Conservation (phyloP, 768 basidiomycete genomes). For the Clathrus columnatus region DNA sequence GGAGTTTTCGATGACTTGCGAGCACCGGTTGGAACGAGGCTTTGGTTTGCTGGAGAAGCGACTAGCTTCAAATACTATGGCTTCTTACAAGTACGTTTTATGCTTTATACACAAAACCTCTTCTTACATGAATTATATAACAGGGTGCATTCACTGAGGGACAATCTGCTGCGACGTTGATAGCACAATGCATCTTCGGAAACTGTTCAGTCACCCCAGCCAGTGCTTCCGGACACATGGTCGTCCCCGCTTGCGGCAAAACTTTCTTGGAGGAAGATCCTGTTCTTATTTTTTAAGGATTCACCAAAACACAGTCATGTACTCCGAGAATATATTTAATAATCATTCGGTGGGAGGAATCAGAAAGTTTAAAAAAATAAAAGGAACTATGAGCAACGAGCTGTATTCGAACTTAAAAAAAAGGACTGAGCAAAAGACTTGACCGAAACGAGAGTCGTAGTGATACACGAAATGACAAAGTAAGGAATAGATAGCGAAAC, state of each 20-base stretch:
- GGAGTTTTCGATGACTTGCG: constrained; percentile 48
- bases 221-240: background rate
- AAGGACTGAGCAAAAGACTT: background rate
- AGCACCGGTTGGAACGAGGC: constrained; percentile 38
- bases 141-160: constrained; percentile 57
- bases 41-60: constrained; percentile 61
- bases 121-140: constrained; percentile 34
- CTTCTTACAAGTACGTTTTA: constrained; percentile 31
- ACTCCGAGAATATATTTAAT: background rate
- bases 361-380: background rate
- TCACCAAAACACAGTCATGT: background rate
- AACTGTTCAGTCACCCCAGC: background rate
- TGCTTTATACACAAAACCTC: constrained; percentile 1
- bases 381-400: background rate
- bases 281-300: background rate
- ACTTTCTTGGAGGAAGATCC: constrained; percentile 9
- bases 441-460: background rate
- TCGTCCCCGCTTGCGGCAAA: constrained; percentile 2
- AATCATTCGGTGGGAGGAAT: background rate
- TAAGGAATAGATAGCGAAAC: background rate
- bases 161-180: constrained; percentile 26
- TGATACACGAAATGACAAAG: background rate
- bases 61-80: constrained; percentile 45
- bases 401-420: background rate
- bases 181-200: constrained; percentile 34